Base-by-base conservation (phyloP, 441 rosid species). In the Syzygium malaccense region DNA sequence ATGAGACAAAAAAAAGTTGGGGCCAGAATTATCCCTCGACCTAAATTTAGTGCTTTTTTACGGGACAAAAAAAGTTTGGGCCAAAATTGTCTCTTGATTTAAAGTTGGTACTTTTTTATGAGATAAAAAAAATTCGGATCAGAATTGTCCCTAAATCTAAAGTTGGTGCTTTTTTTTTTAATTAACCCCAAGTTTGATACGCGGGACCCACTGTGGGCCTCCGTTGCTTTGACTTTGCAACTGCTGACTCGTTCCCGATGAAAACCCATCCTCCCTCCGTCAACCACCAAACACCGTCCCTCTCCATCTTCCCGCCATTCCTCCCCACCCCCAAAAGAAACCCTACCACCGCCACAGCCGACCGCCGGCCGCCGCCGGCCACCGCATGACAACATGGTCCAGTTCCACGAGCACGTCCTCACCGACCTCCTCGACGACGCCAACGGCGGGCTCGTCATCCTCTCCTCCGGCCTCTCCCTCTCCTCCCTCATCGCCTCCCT, bases 401-500 rank as follows among this genome's bases (percentile, higher is more conserved):
- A 94, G 91, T 97, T 96, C 93, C 99, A 98, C 90, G 93, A 95
- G 55, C 99, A 96, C 85, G 94, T 96, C 71, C 90, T 98, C 88
- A 89, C 95, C 32, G 99, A 97, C 89, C 94, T 98, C 85, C 91
- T 97, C 14, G 97, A 95, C 66, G 99, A 96, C 89, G 89, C 96
- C 51, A 90, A 87, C 58, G 98, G 99, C 88, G 98, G 99, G 45
- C 91, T 98, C 18, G 94, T 96, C 6, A 91, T 97, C 85, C 95
- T 98, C 68, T 96, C 99, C 51, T 95, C 99, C 26, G 99, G 99
- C 85, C 98, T 98, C 88, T 95, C 95, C 75, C 95, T 98, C 90
- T 88, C 96, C 9, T 94, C 94, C 55, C 94, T 98, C 85, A 87
- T 98, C 60, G 92, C 98, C 85, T 92, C 96, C 85, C 93, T 98